Percentiles rank a stretch among this genome's conserved stretches.
Conservation (phyloP, 2,329 filamentous ascomycete species). For the Xylariaceae sp. region DNA sequence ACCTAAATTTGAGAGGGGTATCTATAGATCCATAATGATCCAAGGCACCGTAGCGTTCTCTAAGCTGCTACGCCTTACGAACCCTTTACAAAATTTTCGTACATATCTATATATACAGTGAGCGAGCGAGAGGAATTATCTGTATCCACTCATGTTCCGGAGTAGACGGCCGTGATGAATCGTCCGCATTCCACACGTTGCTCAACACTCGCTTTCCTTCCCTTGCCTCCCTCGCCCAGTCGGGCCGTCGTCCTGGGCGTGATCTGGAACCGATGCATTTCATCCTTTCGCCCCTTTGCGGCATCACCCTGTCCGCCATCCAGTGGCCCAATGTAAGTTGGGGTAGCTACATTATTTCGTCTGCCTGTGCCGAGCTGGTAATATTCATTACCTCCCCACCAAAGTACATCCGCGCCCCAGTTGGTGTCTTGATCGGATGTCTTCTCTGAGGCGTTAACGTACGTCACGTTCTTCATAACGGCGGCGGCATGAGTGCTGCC, state of each 20-base stretch:
- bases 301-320: conserved; percentile 67
- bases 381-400: conserved; percentile 94
- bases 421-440: conserved; percentile 74
- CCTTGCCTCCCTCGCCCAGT: conserved; percentile 64
- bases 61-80: conserved; percentile 16
- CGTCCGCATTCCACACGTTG: conserved; percentile 89
- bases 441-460: conserved; percentile 60
- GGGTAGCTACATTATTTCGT: conserved; percentile 78
- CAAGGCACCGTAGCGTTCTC: conserved; percentile 20
- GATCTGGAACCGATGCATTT: conserved; percentile 79
- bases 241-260: conserved; percentile 76
- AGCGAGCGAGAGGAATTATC: background rate
- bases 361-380: conserved; percentile 94
- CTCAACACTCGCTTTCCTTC: conserved; percentile 77
- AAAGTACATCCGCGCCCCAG: conserved; percentile 87
- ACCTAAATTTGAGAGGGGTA: conserved; percentile 37
- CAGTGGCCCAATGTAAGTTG: conserved; percentile 79
- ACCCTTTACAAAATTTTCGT: conserved; percentile 26
- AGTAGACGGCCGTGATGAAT: conserved; percentile 84
- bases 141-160: conserved; percentile 46
- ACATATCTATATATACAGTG: conserved; percentile 28
- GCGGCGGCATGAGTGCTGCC: conserved; percentile 84
- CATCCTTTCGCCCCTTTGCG: conserved; percentile 63
- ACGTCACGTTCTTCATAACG: conserved; percentile 81
- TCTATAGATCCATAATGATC: conserved; percentile 37